Evolutionary conservation across 2,329 filamentous ascomycete species (phyloP), one percentile per base, ranked within the genome.

Genomic region (Lachnellula subtilissima): DNA sequence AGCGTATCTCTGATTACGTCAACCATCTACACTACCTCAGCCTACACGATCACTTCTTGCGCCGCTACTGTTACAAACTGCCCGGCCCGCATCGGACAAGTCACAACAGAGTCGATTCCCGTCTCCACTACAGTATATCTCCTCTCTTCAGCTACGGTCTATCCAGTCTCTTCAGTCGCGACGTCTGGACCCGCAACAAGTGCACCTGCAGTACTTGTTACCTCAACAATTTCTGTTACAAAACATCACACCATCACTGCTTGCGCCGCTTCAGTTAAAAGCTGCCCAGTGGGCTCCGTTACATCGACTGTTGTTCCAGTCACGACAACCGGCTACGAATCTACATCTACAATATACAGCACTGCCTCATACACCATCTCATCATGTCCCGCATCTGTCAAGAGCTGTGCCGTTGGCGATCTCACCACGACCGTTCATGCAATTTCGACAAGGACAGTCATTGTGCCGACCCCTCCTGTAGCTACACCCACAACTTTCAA

Each of bases 141-240:
- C 19, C 66, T 71, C 22, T 64, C 67, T 37, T 40, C 32, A 17
- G 15, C 14, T 17, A 14, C 17, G 23, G 14, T 17, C 5, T n/a
- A 5, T 23, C 17, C 43, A 7, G 7, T 17, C 43, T 19, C 43
- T 14, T 28, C 48, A 9, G 12, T 32, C 11, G 19, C 50, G 25
- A 45, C 40, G 17, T 28, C 50, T 19, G 42, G 36, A 15, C 39
- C 53, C 35, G 22, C 58, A 5, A 58, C 56, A 54, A 61, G 5
- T 64, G 62, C 50, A 74, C 50, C 37, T 8, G 37, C 37, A 11
- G 8, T 11, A 11, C 37, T 40, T 5, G 22, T 23, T 17, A 63
- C 61, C 55, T 78, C 77, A 2, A 80, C 79, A 45, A 69, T 82
- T 67, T 79, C 74, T 73, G 75, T 74, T 56, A 82, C 80, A 49